Evolutionary conservation across 495 filamentous ascomycete genomes (phyloP), one percentile per base, ranked within the genome.

Genomic region (Penicillium desertorum): DNA sequence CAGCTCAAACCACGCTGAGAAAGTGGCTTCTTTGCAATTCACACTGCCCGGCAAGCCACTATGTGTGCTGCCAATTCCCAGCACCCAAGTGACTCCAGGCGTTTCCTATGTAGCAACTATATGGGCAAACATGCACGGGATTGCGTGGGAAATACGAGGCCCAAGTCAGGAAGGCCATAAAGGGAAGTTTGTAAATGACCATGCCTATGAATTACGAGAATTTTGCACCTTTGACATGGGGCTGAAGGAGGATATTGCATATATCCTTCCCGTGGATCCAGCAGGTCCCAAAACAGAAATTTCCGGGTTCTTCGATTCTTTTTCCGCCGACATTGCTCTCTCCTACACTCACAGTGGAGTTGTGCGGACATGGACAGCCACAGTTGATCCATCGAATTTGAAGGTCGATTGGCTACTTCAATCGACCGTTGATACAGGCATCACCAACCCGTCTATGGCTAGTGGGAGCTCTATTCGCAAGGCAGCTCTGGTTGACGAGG

Each of bases 391-490:
- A 12, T 71, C 75, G 45, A 71, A 74, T 17, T 55, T 68, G 9
- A 80, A 76, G 47, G 79, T 92, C 6, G 85, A 92, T 17, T 98
- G 93, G 93, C 81, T 96, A 11, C 79, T 86, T 10, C 95, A 92
- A 4, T 90, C 87, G 14, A 88, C 84, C 0, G 87, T 95, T 53
- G 88, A 95, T 56, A 96, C 93, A 1, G 84, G 87, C 14, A 83
- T 97, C 16, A 63, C 67, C 8, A 83, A 87, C 48, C 88, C 88
- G 30, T 87, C 88, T 1, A 78, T 96, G 14, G 89, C 88, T 20
- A 96, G 91, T 67, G 90, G 88, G 11, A 96, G 88, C 68, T 91
- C 86, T 16, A 89, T 92, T 61, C 84, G 91, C 54, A 98, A 94
- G 69, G 89, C 90, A 20, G 92, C 92, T 4, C 72, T 96, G 5